Percentiles rank a stretch among this genome's conserved stretches.
Evolutionary conservation across 164 flowering plant genomes (phyloP).

Genomic region (Magnolia kwangsiensis): DNA sequence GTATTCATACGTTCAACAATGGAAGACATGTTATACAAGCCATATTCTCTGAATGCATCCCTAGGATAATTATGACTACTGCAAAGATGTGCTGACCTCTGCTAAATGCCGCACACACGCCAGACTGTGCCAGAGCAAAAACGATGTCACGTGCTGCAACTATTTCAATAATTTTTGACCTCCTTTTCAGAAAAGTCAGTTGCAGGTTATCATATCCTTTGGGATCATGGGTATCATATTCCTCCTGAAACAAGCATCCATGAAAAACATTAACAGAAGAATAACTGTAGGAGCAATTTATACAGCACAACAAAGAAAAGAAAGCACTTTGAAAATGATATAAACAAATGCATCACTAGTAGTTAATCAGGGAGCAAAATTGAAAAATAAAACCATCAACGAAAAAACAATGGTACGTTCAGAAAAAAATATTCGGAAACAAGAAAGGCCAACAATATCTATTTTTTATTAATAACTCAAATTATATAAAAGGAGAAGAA

Average conservation of each 20-base stretch:
- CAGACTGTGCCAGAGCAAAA: slow-evolving; percentile 97
- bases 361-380: too few species aligned
- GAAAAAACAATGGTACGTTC: too few species aligned
- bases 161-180: slow-evolving; percentile 90
- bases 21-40: background rate
- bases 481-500: background rate
- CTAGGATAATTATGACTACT: background rate
- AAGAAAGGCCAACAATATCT: too few species aligned
- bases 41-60: background rate
- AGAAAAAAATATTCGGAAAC: too few species aligned
- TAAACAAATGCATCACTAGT: background rate
- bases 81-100: slow-evolving; percentile 46
- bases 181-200: slow-evolving; percentile 74
- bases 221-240: slow-evolving; percentile 97
- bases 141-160: slow-evolving; percentile 97
- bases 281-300: background rate
- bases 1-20: slow-evolving; percentile 25
- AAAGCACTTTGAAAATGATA: background rate
- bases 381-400: too few species aligned
- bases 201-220: slow-evolving; percentile 71
- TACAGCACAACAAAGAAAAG: background rate
- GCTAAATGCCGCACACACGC: slow-evolving; percentile 97
- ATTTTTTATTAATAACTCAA: too few species aligned
- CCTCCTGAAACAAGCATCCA: slow-evolving; percentile 51
- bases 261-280: background rate